These are phyloP conservation scores for Cicer pinnatifidum DNA, from an alignment of 306 rosid species.

Conservation along the genomic window DNA sequence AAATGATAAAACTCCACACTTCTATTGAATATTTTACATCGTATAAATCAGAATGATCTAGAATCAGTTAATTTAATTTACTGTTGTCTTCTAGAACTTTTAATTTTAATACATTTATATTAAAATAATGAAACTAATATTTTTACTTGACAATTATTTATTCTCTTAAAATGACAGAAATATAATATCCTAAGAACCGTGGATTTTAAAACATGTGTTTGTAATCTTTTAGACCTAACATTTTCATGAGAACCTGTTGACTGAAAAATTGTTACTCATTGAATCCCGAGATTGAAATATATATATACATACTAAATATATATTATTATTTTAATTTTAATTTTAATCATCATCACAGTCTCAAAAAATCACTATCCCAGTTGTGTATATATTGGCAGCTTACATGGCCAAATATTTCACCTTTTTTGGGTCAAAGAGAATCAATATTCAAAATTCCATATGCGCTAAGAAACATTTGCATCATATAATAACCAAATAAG, in stretches of 20 bases:
- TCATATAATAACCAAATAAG: slow-evolving; percentile 35
- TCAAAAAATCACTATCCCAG: neutral
- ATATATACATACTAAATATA: neutral
- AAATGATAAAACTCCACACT: neutral
- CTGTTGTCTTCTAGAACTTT: neutral
- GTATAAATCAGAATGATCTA: too few relatives aligned
- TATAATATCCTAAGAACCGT: too few relatives aligned
- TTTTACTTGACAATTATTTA: too few relatives aligned
- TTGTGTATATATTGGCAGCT: neutral
- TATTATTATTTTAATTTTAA: too few relatives aligned
- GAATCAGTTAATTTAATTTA: too few relatives aligned
- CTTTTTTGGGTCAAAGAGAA: neutral
- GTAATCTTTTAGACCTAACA: too few relatives aligned
- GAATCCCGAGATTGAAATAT: neutral
- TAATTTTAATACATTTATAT: too few relatives aligned
- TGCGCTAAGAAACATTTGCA: slow-evolving; percentile 24
- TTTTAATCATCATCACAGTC: too few relatives aligned
- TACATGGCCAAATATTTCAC: slow-evolving; percentile 8
- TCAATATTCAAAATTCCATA: slow-evolving; percentile 29
- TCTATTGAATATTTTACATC: neutral
- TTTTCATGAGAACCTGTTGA: too few relatives aligned
- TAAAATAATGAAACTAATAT: too few relatives aligned
- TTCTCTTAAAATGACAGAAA: too few relatives aligned
- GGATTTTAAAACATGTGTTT: too few relatives aligned
- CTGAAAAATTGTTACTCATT: neutral